Conservation (phyloP, 169 alveolate species). For the Cryptosporidium sp. region DNA sequence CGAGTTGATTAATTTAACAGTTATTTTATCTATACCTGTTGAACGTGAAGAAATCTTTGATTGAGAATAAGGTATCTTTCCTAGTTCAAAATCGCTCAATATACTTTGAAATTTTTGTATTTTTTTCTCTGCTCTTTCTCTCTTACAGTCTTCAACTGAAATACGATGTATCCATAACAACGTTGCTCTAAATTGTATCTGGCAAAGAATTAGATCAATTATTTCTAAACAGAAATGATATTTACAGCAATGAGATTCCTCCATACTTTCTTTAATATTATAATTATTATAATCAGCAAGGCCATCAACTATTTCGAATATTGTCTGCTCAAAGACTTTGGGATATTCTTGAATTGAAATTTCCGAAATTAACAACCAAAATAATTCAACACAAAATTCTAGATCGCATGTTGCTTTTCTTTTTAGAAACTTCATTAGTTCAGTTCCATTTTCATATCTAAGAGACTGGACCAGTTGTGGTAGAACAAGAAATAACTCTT, state of each 20-base stretch:
- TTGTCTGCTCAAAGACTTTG: slow-evolving; percentile 25
- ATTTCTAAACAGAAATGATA: slow-evolving; percentile 62
- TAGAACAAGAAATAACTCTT: slow-evolving; percentile 66
- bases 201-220: slow-evolving; percentile 56
- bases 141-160: slow-evolving; percentile 44
- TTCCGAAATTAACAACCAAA: slow-evolving; percentile 78
- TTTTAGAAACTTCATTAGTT: slow-evolving; percentile 53
- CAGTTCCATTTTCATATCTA: slow-evolving; percentile 75
- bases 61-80: neutral
- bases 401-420: slow-evolving; percentile 19
- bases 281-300: slow-evolving; percentile 22
- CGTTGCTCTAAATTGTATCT: slow-evolving; percentile 72
- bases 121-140: slow-evolving; percentile 62
- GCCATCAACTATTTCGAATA: slow-evolving; percentile 25
- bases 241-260: slow-evolving; percentile 16
- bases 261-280: neutral
- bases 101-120: slow-evolving; percentile 43
- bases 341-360: slow-evolving; percentile 12
- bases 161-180: slow-evolving; percentile 48
- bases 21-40: slow-evolving; percentile 14
- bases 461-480: slow-evolving; percentile 81
- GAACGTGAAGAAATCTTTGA: slow-evolving; percentile 10
- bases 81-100: slow-evolving; percentile 32
- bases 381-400: slow-evolving; percentile 66
- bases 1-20: slow-evolving; percentile 19